These are phyloP conservation scores for Boletus sp. DNA, from an alignment of 768 basidiomycete species.

Conservation along the genomic window DNA sequence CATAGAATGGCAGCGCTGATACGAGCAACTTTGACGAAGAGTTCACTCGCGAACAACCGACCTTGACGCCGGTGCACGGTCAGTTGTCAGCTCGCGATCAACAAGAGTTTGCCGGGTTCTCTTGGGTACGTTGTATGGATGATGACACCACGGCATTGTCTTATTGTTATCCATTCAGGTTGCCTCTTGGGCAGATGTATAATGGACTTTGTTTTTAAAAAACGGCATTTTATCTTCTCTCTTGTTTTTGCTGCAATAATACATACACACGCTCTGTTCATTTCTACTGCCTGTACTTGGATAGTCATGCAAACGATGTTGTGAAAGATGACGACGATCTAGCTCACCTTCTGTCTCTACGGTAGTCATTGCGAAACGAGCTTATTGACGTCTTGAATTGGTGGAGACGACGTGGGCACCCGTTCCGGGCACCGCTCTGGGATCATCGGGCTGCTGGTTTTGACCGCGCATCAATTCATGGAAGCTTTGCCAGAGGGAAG, in stretches of 20 bases:
- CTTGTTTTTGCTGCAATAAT: constrained; percentile 35
- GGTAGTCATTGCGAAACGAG: constrained; percentile 1
- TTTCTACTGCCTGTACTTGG: constrained; percentile 36
- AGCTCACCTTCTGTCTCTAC: constrained; percentile 15
- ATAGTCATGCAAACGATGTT: constrained; percentile 32
- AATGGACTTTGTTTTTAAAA: constrained; percentile 27
- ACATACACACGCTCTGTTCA: constrained; percentile 26
- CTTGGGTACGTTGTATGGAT: constrained; percentile 58
- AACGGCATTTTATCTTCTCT: constrained; percentile 25
- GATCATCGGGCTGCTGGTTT: constrained; percentile 29
- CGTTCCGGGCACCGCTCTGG: constrained; percentile 56
- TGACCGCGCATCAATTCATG: constrained; percentile 69
- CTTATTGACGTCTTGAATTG: constrained; percentile 25
- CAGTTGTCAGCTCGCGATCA: constrained; percentile 89
- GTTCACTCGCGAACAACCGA: constrained; percentile 95
- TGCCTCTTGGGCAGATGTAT: constrained; percentile 59
- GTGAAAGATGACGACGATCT: constrained; percentile 18
- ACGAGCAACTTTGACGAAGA: constrained; percentile 96
- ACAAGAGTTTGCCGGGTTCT: constrained; percentile 95
- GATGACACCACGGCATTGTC: not conserved
- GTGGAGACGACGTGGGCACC: constrained; percentile 59
- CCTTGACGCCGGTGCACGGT: constrained; percentile 94
- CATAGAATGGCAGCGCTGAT: constrained; percentile 77
- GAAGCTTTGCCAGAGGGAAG: constrained; percentile 79
- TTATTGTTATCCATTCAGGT: constrained; percentile 13